Percentiles rank a stretch among this genome's conserved stretches.
phyloP scores from a whole-genome alignment of 257 asterid genomes.

The Fraxinus excelsior region DNA sequence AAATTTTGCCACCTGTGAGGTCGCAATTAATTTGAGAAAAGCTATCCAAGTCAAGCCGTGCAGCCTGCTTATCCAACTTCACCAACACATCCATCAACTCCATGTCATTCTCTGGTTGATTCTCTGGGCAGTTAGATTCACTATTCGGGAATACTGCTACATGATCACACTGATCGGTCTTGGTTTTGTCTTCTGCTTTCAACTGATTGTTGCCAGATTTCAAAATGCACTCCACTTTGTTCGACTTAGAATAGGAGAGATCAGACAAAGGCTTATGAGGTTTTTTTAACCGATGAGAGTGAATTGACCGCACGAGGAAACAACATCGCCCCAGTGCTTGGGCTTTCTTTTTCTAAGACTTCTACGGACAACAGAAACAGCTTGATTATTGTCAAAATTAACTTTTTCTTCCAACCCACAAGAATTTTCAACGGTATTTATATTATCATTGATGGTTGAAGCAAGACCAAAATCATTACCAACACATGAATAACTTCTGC shows the following conservation, averaged over 20 bases:
- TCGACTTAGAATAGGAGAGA: neutral
- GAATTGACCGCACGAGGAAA: constrained; percentile 31
- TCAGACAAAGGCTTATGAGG: constrained; percentile 15
- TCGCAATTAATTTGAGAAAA: constrained; percentile 31
- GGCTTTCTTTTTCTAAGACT: constrained; percentile 64
- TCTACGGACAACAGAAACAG: constrained; percentile 52
- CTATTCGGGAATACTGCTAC: neutral
- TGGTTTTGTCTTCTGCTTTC: neutral
- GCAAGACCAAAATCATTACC: constrained; percentile 13
- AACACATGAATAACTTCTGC: constrained; percentile 3
- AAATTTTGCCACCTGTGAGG: constrained; percentile 16
- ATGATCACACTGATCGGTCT: neutral
- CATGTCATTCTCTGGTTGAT: neutral
- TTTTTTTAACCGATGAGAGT: constrained; percentile 35
- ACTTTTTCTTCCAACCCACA: constrained; percentile 31
- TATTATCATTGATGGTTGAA: constrained; percentile 14
- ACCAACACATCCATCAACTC: constrained; percentile 41
- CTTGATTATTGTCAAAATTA: constrained; percentile 28
- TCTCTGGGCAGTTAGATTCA: neutral
- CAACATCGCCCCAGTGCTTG: constrained; percentile 51
- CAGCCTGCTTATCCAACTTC: constrained; percentile 37
- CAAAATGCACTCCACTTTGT: neutral
- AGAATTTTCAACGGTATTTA: constrained; percentile 23
- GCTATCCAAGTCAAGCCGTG: constrained; percentile 29
- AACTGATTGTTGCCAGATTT: neutral